Base-by-base conservation (phyloP, 495 filamentous ascomycete species). In the Penicillium tannophilum region DNA sequence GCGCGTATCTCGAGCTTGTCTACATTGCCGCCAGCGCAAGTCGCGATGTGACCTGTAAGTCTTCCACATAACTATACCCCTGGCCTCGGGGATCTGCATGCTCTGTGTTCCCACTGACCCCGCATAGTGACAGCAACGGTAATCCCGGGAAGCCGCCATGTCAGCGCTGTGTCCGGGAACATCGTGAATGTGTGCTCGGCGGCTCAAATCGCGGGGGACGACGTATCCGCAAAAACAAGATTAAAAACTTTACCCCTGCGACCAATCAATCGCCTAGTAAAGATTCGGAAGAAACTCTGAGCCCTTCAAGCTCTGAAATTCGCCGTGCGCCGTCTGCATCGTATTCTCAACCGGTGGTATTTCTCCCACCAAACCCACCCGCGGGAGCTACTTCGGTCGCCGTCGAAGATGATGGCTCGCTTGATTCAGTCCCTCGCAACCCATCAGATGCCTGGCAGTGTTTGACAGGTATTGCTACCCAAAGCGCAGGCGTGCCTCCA, bases 31-130 rank as follows among this genome's bases (percentile, higher is more conserved):
- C 48, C 84, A 83, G 71, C 73, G 85, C 59, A 88, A 88, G 67
- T 84, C 80, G 8, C 82, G 82, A 60, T 88, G 85, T 73, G 83
- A 86, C 68, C 72, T 88, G 81, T 86, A 82, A 66, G 77, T 77
- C 31, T 58, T 20, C 30, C 12, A 8, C 24, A 28, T 42, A 24
- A 46, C 11, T 46, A 23, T 12, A 20, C 24, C 17, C 43, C 17
- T 46, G 1, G 23, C 30, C 31, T 31, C 53, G 54, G 53, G 46
- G 59, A 58, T 69, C 69, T 36, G 62, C 70, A 54, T 53, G 52
- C 17, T 35, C 5, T 56, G 28, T 14, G 26, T 47, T 41, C 35
- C 53, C 17, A 53, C 67, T 74, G 61, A 69, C 56, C 28, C 39
- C 31, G 39, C 50, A 56, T 58, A 83, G 80, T 43, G 79, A 80